Conservation (phyloP, 2,329 filamentous ascomycete genomes). For the Colletotrichum destructivum region DNA sequence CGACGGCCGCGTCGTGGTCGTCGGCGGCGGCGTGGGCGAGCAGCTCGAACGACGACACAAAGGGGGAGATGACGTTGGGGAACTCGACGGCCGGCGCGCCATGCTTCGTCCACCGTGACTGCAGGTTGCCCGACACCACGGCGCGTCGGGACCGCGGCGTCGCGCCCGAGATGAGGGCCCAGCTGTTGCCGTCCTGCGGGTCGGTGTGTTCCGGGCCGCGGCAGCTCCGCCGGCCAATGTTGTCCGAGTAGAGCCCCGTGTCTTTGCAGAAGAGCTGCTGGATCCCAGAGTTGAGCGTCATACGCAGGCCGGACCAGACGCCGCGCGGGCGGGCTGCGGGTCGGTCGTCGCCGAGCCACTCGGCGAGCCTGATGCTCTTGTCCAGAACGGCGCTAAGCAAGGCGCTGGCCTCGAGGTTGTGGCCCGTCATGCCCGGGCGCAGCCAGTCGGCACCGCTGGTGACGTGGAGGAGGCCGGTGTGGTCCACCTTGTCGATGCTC, state of each 20-base stretch:
- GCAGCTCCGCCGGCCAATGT: constrained; percentile 53
- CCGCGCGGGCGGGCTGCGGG: constrained; percentile 30
- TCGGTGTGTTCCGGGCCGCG: constrained; percentile 56
- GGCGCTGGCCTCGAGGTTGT: constrained; percentile 67
- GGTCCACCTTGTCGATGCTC: constrained; percentile 52
- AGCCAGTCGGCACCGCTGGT: constrained; percentile 67
- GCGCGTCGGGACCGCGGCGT: constrained; percentile 42
- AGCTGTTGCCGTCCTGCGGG: constrained; percentile 66
- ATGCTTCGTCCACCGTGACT: constrained; percentile 58
- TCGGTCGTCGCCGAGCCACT: constrained; percentile 56
- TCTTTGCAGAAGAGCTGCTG: constrained; percentile 45
- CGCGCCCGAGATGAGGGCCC: constrained; percentile 56
- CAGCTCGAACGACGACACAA: constrained; percentile 53
- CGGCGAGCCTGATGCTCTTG: constrained; percentile 62
- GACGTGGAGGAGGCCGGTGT: constrained; percentile 62
- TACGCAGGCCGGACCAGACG: constrained; percentile 42
- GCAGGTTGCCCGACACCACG: constrained; percentile 54
- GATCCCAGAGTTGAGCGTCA: constrained; percentile 44
- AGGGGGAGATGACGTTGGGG: constrained; percentile 55
- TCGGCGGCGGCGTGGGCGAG: constrained; percentile 55
- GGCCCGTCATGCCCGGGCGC: constrained; percentile 64
- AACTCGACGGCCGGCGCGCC: constrained; percentile 62
- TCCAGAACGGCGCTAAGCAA: constrained; percentile 67
- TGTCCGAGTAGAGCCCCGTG: constrained; percentile 62
- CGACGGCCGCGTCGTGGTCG: constrained; percentile 55